phyloP scores from a whole-genome alignment of 2,329 filamentous ascomycete species.

The Falciphora oryzae region DNA sequence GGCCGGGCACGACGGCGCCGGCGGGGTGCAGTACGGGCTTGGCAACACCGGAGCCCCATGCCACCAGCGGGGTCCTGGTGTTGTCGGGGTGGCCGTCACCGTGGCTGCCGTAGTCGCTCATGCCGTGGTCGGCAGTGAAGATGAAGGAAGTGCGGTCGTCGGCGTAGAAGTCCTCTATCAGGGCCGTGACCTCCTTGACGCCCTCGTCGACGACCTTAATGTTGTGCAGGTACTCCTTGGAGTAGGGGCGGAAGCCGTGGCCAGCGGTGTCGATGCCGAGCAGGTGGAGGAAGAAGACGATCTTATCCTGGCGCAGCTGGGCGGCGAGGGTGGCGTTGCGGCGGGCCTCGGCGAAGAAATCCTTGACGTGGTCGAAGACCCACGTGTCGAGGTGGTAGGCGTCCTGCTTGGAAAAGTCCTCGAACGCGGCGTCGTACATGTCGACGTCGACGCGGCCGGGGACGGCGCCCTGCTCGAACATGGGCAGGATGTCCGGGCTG shows the following conservation, averaged over 20 bases:
- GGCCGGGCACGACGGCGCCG: slow-evolving; percentile 59
- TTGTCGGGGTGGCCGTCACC: slow-evolving; percentile 97
- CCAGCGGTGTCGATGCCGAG: slow-evolving; percentile 88
- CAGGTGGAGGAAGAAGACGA: slow-evolving; percentile 93
- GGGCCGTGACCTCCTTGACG: slow-evolving; percentile 72
- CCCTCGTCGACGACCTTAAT: slow-evolving; percentile 91
- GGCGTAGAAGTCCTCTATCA: slow-evolving; percentile 81
- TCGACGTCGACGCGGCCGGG: slow-evolving; percentile 83
- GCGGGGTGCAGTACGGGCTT: slow-evolving; percentile 56
- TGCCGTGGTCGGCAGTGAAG: slow-evolving; percentile 96
- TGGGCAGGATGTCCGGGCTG: slow-evolving; percentile 91
- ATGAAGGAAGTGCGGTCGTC: slow-evolving; percentile 87
- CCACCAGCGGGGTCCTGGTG: slow-evolving; percentile 86
- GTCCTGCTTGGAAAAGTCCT: slow-evolving; percentile 77
- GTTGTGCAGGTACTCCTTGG: slow-evolving; percentile 90
- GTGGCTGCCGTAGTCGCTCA: slow-evolving; percentile 99
- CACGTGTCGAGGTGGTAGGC: slow-evolving; percentile 79
- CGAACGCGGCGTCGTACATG: slow-evolving; percentile 74
- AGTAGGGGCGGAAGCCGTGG: slow-evolving; percentile 83
- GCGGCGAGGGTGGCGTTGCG: slow-evolving; percentile 69
- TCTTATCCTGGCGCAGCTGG: slow-evolving; percentile 71
- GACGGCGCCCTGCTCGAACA: slow-evolving; percentile 93
- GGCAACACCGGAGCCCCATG: slow-evolving; percentile 89
- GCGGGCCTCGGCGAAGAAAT: slow-evolving; percentile 74
- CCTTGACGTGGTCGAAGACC: slow-evolving; percentile 93